Percentiles rank a stretch among this genome's conserved stretches.
Conservation (phyloP, 805 yeast species). For the Ogataea naganishii region DNA sequence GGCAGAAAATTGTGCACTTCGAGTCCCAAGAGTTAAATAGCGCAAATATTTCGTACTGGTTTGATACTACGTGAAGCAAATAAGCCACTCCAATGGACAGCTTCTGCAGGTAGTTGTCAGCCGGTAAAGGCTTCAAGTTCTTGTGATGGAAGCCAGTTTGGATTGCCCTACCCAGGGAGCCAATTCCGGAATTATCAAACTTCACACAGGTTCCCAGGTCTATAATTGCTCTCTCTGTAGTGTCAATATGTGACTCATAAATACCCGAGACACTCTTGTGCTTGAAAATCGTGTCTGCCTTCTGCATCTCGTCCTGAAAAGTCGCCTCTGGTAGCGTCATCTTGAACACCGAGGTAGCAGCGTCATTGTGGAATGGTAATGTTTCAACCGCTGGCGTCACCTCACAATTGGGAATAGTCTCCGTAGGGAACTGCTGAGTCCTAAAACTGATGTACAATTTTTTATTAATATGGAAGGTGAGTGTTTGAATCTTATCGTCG, state of each 20-base stretch:
- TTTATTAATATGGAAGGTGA: slow-evolving; percentile 68
- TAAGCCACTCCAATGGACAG: slow-evolving; percentile 54
- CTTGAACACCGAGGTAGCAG: slow-evolving; percentile 42
- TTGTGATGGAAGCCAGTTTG: slow-evolving; percentile 73
- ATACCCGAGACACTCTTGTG: slow-evolving; percentile 55
- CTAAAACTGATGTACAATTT: slow-evolving; percentile 62
- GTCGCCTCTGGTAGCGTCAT: slow-evolving; percentile 60
- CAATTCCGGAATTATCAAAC: slow-evolving; percentile 65
- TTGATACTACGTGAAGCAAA: slow-evolving; percentile 59
- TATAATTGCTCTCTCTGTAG: slow-evolving; percentile 68
- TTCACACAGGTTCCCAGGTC: slow-evolving; percentile 68
- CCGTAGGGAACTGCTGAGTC: slow-evolving; percentile 23
- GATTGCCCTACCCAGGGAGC: slow-evolving; percentile 77
- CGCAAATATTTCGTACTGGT: slow-evolving; percentile 67
- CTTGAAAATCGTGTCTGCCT: slow-evolving; percentile 55
- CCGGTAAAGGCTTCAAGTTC: slow-evolving; percentile 38
- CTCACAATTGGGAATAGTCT: slow-evolving; percentile 38
- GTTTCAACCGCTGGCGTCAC: slow-evolving; percentile 50
- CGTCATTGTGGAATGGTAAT: slow-evolving; percentile 63
- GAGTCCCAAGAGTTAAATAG: slow-evolving; percentile 58
- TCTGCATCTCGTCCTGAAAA: slow-evolving; percentile 46
- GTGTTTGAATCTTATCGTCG: slow-evolving; percentile 62
- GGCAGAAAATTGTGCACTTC: slow-evolving; percentile 40
- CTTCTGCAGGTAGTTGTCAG: slow-evolving; percentile 43
- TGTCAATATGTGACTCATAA: slow-evolving; percentile 64